Evolutionary conservation across 2,329 filamentous ascomycete species (phyloP), one percentile per base, ranked within the genome.

Genomic region (Xylariomycetidae sp.): DNA sequence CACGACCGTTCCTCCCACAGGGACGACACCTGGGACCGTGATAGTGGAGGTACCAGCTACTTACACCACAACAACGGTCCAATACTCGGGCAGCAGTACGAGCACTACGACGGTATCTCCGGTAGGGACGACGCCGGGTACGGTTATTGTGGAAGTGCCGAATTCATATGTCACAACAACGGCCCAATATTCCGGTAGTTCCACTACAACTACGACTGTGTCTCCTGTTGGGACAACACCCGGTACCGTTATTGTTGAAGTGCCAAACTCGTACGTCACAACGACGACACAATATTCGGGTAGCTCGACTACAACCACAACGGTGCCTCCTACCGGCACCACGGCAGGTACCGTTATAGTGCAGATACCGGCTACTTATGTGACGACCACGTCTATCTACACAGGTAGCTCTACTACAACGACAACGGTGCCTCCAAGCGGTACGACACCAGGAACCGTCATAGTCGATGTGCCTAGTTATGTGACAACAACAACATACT

Each of bases 301-400:
- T 1, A 25, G 15, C 3, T 14, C 32, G 5, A 39, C 36, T 1
- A 44, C 39, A 2, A 44, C 43, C 3, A 39, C 38, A 12, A 42
- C 43, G 0, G 27, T 44, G 1, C 27, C 34, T 5, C 38, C 40
- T 1, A 42, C 31, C 19, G 40, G 39, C 10, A 38, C 34, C 1
- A 25, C 17, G 4, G 28, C 32, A 3, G 43, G 38, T 5, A 42
- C 32, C 1, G 39, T 42, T 1, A n/a, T 46, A 1, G 20, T 44
- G 8, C 25, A 13, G 10, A 37, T 25, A n/a, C 39, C 38, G 14
- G 25, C 1, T 39, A 36, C 24, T 23, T 31, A 29, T 19, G 31
- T 32, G 13, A 25, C 20, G 7, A 18, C 22, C 8, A 32, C 31
- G 3, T 14, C 17, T 12, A 9, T 13, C 4, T 32, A 32, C 18